Evolutionary conservation across 225 moss, liverwort and hornwort genomes (phyloP).

Genomic region (Climacium dendroides): DNA sequence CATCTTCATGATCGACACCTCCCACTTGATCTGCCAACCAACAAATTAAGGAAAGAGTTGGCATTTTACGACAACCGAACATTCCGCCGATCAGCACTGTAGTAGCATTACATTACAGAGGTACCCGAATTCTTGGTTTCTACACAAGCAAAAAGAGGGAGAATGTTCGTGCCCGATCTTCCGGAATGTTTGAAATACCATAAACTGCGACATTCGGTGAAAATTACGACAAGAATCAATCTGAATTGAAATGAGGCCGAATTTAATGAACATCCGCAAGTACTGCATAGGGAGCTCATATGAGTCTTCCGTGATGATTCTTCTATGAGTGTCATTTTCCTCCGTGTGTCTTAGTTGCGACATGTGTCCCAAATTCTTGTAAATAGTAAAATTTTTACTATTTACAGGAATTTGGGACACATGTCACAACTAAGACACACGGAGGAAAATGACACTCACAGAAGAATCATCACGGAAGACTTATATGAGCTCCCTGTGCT

Average conservation of each 20-base stretch:
- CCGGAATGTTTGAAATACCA: not conserved
- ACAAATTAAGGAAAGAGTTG: not conserved
- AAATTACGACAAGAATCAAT: not conserved
- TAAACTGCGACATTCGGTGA: not conserved
- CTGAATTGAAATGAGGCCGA: too few relatives aligned
- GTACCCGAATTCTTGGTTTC: not conserved
- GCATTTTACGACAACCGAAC: not conserved
- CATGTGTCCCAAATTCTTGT: too few relatives aligned
- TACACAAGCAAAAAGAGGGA: not conserved
- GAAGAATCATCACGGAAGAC: too few relatives aligned
- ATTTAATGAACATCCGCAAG: not conserved
- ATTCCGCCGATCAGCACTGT: not conserved
- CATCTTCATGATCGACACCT: constrained; percentile 89
- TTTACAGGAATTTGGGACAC: too few relatives aligned
- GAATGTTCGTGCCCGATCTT: not conserved
- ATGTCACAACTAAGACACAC: too few relatives aligned
- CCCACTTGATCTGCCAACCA: constrained; percentile 57
- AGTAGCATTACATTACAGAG: not conserved
- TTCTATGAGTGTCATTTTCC: too few relatives aligned
- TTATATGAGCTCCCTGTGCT: too few relatives aligned
- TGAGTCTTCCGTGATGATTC: too few relatives aligned
- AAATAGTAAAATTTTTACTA: too few relatives aligned
- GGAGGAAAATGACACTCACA: too few relatives aligned
- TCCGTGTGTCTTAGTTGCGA: too few relatives aligned
- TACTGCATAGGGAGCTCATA: too few relatives aligned